Evolutionary conservation across 768 basidiomycete species (phyloP).

Genomic region (Tricholoma terreum): DNA sequence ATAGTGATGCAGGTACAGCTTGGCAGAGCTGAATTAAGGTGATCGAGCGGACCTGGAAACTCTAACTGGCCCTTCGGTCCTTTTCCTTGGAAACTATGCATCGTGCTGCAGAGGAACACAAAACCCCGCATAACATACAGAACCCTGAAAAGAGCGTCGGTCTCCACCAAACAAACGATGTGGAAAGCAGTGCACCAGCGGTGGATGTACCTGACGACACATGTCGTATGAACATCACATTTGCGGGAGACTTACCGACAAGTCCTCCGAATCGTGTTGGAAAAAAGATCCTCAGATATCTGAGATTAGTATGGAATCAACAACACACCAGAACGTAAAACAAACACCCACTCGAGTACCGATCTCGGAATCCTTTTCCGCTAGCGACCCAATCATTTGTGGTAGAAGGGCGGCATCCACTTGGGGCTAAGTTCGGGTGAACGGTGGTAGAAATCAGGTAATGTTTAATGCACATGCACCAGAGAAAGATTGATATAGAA

Average conservation of each 20-base stretch:
- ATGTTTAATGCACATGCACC: conserved; percentile 34
- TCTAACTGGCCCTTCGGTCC: conserved; percentile 22
- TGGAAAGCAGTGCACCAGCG: conserved; percentile 52
- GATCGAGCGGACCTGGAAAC: not conserved
- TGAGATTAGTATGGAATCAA: not conserved
- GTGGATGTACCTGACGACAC: conserved; percentile 48
- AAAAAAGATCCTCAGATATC: not conserved
- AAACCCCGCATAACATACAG: conserved; percentile 27
- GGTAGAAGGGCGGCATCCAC: conserved; percentile 40
- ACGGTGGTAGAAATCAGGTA: not conserved
- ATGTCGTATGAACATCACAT: not conserved
- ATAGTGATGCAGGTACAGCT: not conserved
- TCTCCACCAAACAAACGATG: conserved; percentile 55
- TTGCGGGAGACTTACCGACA: conserved; percentile 27
- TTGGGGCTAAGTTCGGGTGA: not conserved
- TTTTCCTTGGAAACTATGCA: conserved; percentile 23
- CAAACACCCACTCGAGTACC: conserved; percentile 52
- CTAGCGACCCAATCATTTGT: conserved; percentile 42
- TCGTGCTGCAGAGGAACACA: conserved; percentile 29
- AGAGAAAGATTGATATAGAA: conserved; percentile 39
- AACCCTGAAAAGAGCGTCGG: conserved; percentile 52
- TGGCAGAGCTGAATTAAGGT: not conserved
- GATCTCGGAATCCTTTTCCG: conserved; percentile 47
- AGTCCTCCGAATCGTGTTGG: conserved; percentile 39
- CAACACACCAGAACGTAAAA: conserved; percentile 28